These are phyloP conservation scores for Podospora pseudoanserina DNA, from an alignment of 495 filamentous ascomycete genomes.

Conservation along the genomic window DNA sequence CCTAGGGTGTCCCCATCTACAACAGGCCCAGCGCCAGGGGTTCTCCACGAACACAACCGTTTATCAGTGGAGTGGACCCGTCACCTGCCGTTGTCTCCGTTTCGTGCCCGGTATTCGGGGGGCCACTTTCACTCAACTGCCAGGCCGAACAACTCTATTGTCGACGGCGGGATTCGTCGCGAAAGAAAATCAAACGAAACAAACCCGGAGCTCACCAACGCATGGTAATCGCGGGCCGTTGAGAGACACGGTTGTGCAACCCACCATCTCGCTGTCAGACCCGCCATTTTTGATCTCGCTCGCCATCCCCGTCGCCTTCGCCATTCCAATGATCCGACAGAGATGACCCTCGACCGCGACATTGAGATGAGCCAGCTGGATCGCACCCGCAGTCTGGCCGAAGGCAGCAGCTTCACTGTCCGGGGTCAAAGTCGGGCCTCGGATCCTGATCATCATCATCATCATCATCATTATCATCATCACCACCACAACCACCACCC, in stretches of 20 bases:
- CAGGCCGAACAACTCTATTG: background rate
- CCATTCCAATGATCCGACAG: slow-evolving; percentile 8
- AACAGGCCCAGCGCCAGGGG: background rate
- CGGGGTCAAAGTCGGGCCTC: slow-evolving; percentile 7
- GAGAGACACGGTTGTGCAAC: background rate
- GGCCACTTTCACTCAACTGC: no score
- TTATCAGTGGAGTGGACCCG: background rate
- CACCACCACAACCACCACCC: background rate
- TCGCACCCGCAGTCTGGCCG: slow-evolving; percentile 20
- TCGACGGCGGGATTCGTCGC: background rate
- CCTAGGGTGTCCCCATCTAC: background rate
- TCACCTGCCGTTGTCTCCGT: background rate
- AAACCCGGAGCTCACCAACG: background rate
- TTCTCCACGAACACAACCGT: background rate
- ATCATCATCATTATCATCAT: background rate
- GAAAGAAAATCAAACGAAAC: background rate
- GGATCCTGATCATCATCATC: background rate
- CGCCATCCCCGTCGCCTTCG: background rate
- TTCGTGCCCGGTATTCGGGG: background rate
- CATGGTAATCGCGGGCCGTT: background rate
- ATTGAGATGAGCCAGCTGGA: slow-evolving; percentile 28
- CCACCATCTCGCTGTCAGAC: background rate
- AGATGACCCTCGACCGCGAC: slow-evolving; percentile 25
- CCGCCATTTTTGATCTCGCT: no score
- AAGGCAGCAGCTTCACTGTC: slow-evolving; percentile 22